A percentile compares a stretch with the other conserved stretches of the same genome.
phyloP scores from a whole-genome alignment of 2,329 filamentous ascomycete species.

The Colletotrichum shisoi region DNA sequence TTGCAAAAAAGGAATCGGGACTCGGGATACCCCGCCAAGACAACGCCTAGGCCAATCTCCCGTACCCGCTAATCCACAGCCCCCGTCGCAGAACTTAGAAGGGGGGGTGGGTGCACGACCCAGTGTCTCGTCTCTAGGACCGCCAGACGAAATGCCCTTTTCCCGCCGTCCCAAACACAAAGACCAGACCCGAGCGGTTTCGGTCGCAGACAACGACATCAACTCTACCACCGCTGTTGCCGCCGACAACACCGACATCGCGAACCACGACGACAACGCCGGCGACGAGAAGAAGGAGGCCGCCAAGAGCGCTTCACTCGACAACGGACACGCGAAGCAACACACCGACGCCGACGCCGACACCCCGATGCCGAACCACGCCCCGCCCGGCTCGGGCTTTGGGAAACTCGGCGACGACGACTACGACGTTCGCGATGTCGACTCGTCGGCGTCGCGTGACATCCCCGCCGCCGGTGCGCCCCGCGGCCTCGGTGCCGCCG shows the following conservation, averaged over 20 bases:
- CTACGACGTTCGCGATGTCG: constrained; percentile 30
- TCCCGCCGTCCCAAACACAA: constrained; percentile 19
- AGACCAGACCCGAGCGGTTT: not conserved
- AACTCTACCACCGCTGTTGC: not conserved
- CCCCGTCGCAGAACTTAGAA: not conserved
- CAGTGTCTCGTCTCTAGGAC: not conserved
- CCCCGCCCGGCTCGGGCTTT: constrained; percentile 27
- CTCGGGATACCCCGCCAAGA: constrained; percentile 12
- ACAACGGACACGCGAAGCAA: not conserved
- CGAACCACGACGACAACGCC: not conserved
- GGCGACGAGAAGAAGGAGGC: constrained; percentile 2
- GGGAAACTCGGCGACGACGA: constrained; percentile 42
- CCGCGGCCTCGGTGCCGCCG: constrained; percentile 36
- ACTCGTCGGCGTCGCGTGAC: constrained; percentile 14
- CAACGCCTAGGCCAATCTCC: constrained; percentile 15
- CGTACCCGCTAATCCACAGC: constrained; percentile 20
- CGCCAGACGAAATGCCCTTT: constrained; percentile 24
- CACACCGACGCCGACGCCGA: not conserved
- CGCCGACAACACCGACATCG: not conserved
- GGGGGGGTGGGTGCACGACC: not conserved
- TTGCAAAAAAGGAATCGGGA: not conserved
- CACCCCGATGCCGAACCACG: constrained; percentile 21
- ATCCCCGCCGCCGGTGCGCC: not conserved
- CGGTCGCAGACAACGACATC: constrained; percentile 6
- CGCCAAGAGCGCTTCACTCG: not conserved